A percentile compares a stretch with the other conserved stretches of the same genome.
Evolutionary conservation across 1,139 yeast genomes (phyloP).

Genomic region (Groenewaldozyma sp.): DNA sequence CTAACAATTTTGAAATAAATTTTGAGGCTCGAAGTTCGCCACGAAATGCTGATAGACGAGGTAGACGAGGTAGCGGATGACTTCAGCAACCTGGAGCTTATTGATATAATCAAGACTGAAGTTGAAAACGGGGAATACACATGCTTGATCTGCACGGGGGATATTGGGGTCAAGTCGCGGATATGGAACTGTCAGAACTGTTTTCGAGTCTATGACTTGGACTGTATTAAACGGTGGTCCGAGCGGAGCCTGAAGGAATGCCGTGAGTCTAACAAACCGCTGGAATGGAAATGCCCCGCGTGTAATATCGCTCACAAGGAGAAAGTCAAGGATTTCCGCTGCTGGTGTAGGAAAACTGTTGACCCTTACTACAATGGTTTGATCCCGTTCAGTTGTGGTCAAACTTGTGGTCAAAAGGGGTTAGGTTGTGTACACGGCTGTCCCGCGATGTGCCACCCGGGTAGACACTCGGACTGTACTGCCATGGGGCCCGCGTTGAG

Average conservation of each 20-base stretch:
- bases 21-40: conserved; percentile 1
- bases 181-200: conserved; percentile 72
- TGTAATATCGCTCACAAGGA: conserved; percentile 51
- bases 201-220: conserved; percentile 70
- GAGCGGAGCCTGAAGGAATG: conserved; percentile 39
- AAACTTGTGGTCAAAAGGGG: conserved; percentile 53
- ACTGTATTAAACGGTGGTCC: conserved; percentile 80
- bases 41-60: neutral
- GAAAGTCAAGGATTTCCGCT: conserved; percentile 56
- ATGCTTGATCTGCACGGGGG: conserved; percentile 80
- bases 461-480: conserved; percentile 76
- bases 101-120: conserved; percentile 36
- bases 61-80: conserved; percentile 8
- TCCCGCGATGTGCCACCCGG: conserved; percentile 75
- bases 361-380: conserved; percentile 55
- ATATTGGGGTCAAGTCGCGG: conserved; percentile 54
- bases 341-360: conserved; percentile 83
- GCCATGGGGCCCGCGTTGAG: conserved; percentile 61
- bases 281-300: conserved; percentile 76
- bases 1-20: no score
- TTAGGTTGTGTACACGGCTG: conserved; percentile 55
- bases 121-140: conserved; percentile 59
- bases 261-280: conserved; percentile 5
- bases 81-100: conserved; percentile 26
- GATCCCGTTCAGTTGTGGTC: conserved; percentile 85